Evolutionary conservation across 345 rosid species (phyloP).

Genomic region (Trapa bicornis): DNA sequence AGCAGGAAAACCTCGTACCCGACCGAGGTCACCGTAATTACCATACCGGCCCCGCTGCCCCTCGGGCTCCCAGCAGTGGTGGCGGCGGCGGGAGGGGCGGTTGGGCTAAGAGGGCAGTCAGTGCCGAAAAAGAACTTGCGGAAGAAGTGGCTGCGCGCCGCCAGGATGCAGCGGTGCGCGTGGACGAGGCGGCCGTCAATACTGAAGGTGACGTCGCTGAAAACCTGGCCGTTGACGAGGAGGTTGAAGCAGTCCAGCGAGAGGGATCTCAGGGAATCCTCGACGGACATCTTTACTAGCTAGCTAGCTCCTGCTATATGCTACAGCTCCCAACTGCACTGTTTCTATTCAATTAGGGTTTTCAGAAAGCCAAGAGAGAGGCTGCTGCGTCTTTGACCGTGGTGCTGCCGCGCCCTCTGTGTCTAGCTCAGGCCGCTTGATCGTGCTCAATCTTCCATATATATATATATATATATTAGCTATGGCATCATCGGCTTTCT

Average conservation of each 20-base stretch:
- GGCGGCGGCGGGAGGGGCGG: conserved; percentile 9
- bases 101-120: conserved; percentile 28
- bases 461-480: no score
- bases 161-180: conserved; percentile 95
- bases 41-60: conserved; percentile 18
- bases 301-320: no score
- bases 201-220: conserved; percentile 95
- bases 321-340: no score
- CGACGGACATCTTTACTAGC: conserved; percentile 7
- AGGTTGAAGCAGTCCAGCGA: conserved; percentile 85
- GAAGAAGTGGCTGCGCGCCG: conserved; percentile 87
- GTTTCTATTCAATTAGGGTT: no score
- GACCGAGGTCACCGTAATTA: conserved; percentile 75
- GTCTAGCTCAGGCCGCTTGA: no score
- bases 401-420: no score
- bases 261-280: conserved; percentile 79
- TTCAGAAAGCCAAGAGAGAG: no score
- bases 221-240: conserved; percentile 94
- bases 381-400: no score
- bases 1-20: conserved; percentile 94
- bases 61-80: not conserved
- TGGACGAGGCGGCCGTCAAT: conserved; percentile 94
- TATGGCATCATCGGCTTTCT: no score
- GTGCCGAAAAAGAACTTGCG: conserved; percentile 89
- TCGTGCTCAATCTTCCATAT: no score